phyloP scores from a whole-genome alignment of 805 yeast species.

The Starmerella geochares region DNA sequence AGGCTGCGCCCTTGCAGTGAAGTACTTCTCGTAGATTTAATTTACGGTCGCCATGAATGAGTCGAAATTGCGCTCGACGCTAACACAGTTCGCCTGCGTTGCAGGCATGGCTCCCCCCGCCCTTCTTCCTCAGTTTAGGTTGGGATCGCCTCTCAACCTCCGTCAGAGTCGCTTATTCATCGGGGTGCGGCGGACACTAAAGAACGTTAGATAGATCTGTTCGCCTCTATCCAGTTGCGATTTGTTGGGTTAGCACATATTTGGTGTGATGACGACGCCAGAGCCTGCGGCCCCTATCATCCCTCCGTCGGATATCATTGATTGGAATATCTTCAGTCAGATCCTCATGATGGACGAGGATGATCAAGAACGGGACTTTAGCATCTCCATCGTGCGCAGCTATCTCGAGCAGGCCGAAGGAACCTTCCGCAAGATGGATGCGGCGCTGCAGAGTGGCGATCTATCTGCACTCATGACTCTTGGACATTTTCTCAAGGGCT shows the following conservation, averaged over 20 bases:
- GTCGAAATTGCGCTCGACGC: too few relatives aligned
- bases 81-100: too few relatives aligned
- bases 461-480: constrained; percentile 55
- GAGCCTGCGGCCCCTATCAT: not conserved
- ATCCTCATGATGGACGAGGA: constrained; percentile 93
- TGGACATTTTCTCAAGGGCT: constrained; percentile 92
- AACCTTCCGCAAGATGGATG: constrained; percentile 64
- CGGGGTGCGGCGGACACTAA: too few relatives aligned
- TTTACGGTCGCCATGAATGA: too few relatives aligned
- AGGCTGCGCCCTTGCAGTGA: too few relatives aligned
- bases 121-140: too few relatives aligned
- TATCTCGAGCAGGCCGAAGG: constrained; percentile 82
- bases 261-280: constrained; percentile 2
- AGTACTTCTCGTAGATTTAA: too few relatives aligned
- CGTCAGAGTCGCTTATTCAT: not conserved
- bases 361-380: constrained; percentile 68
- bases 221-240: not conserved
- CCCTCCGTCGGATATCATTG: constrained; percentile 49
- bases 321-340: constrained; percentile 83
- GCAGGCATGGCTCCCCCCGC: too few relatives aligned
- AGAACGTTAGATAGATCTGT: too few relatives aligned
- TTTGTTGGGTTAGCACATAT: not conserved
- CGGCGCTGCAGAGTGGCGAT: constrained; percentile 35
- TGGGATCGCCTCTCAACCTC: not conserved
- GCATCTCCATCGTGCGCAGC: constrained; percentile 63